A percentile compares a stretch with the other conserved stretches of the same genome.
These are phyloP conservation scores for Phytophthora nicotianae DNA, from an alignment of 352 stramenopile species.

Conservation along the genomic window DNA sequence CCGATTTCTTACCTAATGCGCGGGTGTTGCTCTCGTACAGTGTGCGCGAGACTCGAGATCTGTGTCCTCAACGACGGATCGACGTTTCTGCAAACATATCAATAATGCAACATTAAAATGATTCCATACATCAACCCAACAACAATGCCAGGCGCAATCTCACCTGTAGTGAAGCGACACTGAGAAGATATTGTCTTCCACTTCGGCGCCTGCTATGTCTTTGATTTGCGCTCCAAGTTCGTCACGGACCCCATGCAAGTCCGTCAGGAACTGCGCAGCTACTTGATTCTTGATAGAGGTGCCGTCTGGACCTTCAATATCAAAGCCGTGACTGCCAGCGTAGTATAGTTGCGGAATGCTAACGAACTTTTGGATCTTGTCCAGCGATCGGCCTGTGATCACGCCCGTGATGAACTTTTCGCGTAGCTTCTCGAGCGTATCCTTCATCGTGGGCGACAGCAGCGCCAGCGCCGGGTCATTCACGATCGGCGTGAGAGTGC, in stretches of 20 bases:
- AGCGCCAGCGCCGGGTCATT: constrained; percentile 81
- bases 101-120: background rate
- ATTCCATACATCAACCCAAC: constrained; percentile 6
- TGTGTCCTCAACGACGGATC: constrained; percentile 39
- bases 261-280: constrained; percentile 69
- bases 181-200: constrained; percentile 92
- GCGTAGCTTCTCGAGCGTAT: constrained; percentile 78
- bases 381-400: constrained; percentile 85
- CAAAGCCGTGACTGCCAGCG: constrained; percentile 90
- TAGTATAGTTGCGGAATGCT: constrained; percentile 90
- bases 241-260: constrained; percentile 68
- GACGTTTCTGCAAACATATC: constrained; percentile 56
- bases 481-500: constrained; percentile 91
- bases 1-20: constrained; percentile 51
- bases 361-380: constrained; percentile 91
- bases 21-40: constrained; percentile 47
- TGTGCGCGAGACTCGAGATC: constrained; percentile 54
- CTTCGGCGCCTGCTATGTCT: constrained; percentile 61
- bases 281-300: constrained; percentile 88
- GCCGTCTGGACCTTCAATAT: constrained; percentile 83
- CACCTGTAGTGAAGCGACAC: constrained; percentile 91
- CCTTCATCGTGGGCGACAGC: constrained; percentile 67
- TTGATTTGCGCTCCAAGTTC: constrained; percentile 47
- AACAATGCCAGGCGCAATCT: background rate
- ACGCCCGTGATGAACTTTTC: constrained; percentile 86